Evolutionary conservation across 129 eudicot genomes (phyloP), one percentile per base, ranked within the genome.

Genomic region (Glebionis coronaria): DNA sequence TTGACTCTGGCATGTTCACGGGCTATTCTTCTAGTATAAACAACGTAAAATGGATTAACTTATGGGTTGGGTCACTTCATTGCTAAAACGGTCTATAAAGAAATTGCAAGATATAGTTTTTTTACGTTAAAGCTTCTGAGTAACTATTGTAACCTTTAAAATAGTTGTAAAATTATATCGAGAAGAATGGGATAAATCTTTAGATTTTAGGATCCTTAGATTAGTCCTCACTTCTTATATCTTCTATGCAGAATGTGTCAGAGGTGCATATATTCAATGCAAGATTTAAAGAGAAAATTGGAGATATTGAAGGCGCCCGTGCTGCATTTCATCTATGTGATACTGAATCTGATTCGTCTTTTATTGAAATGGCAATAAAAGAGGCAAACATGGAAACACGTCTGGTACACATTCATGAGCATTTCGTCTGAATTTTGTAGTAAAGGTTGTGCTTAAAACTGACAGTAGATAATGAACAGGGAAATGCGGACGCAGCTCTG

Each of bases 371-470:
- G 23, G 77, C 84, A 68, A 73, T 76, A 56, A 69, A 75, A 56
- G 81, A 69, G 78, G 98, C 98, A 54, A 92, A 92, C 72, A 79
- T 88, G 91, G 91, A 92, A 76, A 92, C 83, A 67, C 95, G 96
- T 29, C 71, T 83, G 91, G 98, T 92, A 80, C 12, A 46, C 38
- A 40, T 28, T 19, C 76, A 31, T 49, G 61, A 45, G 29, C 61
- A 15, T 63, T 69, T 35, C 7, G 21, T 53, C 21, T 65, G 46
- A 53, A 47, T 18, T n/a, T 15, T 68, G 9, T 46, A 58, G 18
- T 35, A 27, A 53, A 44, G 58, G 21, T 28, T 29, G 69, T 29
- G 56, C 38, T 60, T 21, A 31, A 23, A 71, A 27, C 25, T 55
- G 2, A 67, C 63, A 56, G 50, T 55, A 57, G 2, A 45, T 52